Evolutionary conservation across 2,329 filamentous ascomycete genomes (phyloP), one percentile per base, ranked within the genome.

Genomic region (Colletotrichum spaethianum): DNA sequence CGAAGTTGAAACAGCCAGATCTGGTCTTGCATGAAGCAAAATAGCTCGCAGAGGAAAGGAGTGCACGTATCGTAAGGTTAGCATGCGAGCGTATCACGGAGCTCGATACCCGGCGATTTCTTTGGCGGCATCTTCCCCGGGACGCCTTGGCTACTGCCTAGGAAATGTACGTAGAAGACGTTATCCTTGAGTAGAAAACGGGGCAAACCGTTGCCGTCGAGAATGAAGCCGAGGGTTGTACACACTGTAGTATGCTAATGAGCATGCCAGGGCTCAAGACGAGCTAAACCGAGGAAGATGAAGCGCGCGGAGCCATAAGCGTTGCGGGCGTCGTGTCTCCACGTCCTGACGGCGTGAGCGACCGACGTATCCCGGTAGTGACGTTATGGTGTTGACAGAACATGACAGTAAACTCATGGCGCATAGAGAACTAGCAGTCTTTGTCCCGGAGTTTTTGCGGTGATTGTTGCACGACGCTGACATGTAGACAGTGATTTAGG

Each of bases 11-110:
- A 33, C 18, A 23, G 36, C 7, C 36, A 46, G 57, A 52, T 31
- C 40, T 38, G 46, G 60, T 40, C 57, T 53, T 23, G 26, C 55
- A 42, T 7, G 31, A 23, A 31, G 44, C 44, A 46, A 55, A 64
- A 31, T 38, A 48, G 26, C 40, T 60, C 31, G 60, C 40, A 38
- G 46, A 57, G 53, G 5, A 72, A 59, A 70, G 66, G 66, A 70
- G 70, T 71, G 68, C 50, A 40, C 57, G 36, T 63, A 62, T 56
- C 40, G n/a, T 18, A 26, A 52, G 20, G 28, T 36, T 38, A 16
- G 36, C 20, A 38, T 40, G 36, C 53, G 65, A 69, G 65, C 44
- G 44, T 68, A 59, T 59, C 52, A 59, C 52, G 44, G 65, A 55
- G 69, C 52, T 72, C n/a, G 28, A 60, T 57, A 53, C 40, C 38